These are phyloP conservation scores for Exserohilum rostratum DNA, from an alignment of 2,329 filamentous ascomycete genomes.

Conservation along the genomic window DNA sequence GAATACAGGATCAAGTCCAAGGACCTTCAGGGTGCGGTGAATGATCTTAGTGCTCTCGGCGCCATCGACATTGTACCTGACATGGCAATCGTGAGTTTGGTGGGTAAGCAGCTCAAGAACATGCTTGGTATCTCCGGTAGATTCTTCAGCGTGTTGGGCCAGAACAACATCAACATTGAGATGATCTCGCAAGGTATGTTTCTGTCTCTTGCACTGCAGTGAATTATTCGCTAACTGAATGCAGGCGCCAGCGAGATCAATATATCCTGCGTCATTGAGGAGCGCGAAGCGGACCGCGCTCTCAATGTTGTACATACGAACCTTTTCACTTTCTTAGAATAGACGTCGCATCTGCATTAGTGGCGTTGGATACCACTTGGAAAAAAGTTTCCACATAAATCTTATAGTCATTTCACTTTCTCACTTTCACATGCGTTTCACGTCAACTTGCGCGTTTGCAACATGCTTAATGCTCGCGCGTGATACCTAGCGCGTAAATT, in stretches of 20 bases:
- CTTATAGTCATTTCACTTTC: not conserved
- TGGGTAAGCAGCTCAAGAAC: conserved; percentile 96
- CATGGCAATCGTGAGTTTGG: conserved; percentile 95
- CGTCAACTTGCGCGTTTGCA: conserved; percentile 11
- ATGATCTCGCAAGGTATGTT: conserved; percentile 95
- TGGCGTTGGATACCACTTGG: conserved; percentile 36
- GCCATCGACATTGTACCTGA: conserved; percentile 87
- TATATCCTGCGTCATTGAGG: conserved; percentile 96
- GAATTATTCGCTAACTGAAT: not conserved
- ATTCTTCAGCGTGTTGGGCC: conserved; percentile 94
- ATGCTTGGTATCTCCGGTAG: conserved; percentile 89
- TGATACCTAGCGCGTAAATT: not conserved
- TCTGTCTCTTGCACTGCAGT: not conserved
- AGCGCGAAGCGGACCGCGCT: conserved; percentile 85
- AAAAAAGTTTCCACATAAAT: conserved; percentile 8
- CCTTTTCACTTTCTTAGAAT: conserved; percentile 94
- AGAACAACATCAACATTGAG: conserved; percentile 95
- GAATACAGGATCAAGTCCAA: conserved; percentile 56
- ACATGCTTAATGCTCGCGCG: not conserved
- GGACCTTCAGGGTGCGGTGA: conserved; percentile 60
- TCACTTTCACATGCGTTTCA: conserved; percentile 6
- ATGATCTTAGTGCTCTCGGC: conserved; percentile 79
- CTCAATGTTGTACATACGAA: conserved; percentile 97
- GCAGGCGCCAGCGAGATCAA: conserved; percentile 98
- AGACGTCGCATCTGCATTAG: conserved; percentile 35